Conservation (phyloP, 2,329 filamentous ascomycete species). For the Pseudogymnoascus sp. region DNA sequence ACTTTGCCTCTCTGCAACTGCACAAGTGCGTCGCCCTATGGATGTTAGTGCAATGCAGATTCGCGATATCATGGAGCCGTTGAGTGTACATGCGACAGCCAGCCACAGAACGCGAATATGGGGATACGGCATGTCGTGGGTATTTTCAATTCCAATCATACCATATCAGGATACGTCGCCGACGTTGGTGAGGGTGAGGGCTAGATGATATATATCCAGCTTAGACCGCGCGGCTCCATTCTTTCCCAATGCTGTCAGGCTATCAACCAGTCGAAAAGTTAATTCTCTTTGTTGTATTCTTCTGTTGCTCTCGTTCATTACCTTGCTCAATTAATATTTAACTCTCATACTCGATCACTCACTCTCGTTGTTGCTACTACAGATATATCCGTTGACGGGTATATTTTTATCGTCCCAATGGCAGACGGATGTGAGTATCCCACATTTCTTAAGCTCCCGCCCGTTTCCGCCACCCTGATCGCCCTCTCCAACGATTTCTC, state of each 20-base stretch:
- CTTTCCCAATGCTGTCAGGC: neutral
- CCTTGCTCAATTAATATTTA: slow-evolving; percentile 14
- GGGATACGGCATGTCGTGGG: neutral
- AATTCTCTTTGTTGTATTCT: slow-evolving; percentile 8
- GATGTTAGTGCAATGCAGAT: slow-evolving; percentile 2
- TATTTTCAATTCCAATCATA: slow-evolving; percentile 6
- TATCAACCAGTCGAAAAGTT: slow-evolving; percentile 7
- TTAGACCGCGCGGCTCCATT: neutral
- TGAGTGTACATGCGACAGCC: slow-evolving; percentile 5
- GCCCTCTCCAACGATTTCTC: neutral
- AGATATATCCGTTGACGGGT: neutral
- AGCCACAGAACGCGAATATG: slow-evolving; percentile 6
- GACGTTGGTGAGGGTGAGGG: slow-evolving; percentile 4
- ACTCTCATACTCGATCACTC: slow-evolving; percentile 10
- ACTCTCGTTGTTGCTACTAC: neutral
- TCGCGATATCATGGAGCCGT: slow-evolving; percentile 7
- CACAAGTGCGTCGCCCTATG: slow-evolving; percentile 2
- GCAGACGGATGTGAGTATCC: slow-evolving; percentile 26
- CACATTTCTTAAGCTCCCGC: slow-evolving; percentile 5
- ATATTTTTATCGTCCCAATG: slow-evolving; percentile 18
- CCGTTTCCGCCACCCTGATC: neutral
- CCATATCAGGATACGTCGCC: slow-evolving; percentile 6
- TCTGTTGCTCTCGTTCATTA: slow-evolving; percentile 12
- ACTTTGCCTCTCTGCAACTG: slow-evolving; percentile 6
- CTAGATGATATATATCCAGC: slow-evolving; percentile 3